Conservation (phyloP, 768 basidiomycete genomes). For the Podaxis sp. region DNA sequence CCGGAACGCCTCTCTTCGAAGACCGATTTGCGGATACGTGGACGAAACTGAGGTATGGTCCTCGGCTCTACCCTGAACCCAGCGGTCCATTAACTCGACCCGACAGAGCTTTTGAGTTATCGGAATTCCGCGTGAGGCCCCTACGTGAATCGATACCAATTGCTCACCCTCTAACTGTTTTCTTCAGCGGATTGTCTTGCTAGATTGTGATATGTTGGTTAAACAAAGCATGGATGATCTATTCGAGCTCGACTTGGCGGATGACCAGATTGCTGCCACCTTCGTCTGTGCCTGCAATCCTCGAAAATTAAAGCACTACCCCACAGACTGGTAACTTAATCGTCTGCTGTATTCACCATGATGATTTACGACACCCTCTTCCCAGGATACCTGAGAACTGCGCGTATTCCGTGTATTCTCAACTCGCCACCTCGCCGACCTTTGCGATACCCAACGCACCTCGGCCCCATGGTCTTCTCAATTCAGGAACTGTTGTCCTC, state of each 20-base stretch:
- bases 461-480: constrained; percentile 80
- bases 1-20: constrained; percentile 38
- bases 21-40: constrained; percentile 67
- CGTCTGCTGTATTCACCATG: constrained; percentile 2
- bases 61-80: not conserved
- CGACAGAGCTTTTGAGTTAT: constrained; percentile 58
- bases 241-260: constrained; percentile 57
- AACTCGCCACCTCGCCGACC: constrained; percentile 42
- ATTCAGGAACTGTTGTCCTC: constrained; percentile 87
- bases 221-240: constrained; percentile 79
- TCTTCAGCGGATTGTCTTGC: constrained; percentile 67
- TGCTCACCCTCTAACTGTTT: not conserved
- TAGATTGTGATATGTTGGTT: constrained; percentile 90
- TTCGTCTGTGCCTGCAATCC: constrained; percentile 98
- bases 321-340: constrained; percentile 73
- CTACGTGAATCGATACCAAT: not conserved
- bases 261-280: constrained; percentile 79
- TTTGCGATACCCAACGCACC: constrained; percentile 44
- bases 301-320: constrained; percentile 80
- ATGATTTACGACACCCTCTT: constrained; percentile 17
- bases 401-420: constrained; percentile 62
- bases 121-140: constrained; percentile 63
- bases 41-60: constrained; percentile 59
- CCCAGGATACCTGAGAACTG: constrained; percentile 93
- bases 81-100: constrained; percentile 7